Conservation (phyloP, 1,284 basidiomycete species). For the Apiotrichum mycotoxinovorans region DNA sequence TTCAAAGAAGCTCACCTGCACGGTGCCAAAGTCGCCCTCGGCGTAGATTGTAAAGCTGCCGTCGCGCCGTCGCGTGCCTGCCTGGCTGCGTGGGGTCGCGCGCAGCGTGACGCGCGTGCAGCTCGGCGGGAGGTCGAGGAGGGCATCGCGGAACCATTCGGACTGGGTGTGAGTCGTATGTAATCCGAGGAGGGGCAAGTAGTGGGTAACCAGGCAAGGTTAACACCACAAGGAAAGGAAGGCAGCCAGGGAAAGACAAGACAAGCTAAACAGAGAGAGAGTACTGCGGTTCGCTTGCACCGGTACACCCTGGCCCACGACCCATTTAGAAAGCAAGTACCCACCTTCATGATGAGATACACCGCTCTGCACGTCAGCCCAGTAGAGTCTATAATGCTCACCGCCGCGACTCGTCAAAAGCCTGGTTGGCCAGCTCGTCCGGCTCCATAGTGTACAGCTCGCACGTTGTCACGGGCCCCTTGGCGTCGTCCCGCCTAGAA, state of each 20-base stretch:
- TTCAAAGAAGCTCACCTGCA: slow-evolving; percentile 59
- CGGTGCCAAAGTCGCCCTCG: slow-evolving; percentile 72
- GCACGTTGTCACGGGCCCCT: slow-evolving; percentile 81
- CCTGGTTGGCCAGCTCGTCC: slow-evolving; percentile 72
- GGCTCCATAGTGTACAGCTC: slow-evolving; percentile 82
- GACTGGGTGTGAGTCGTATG: slow-evolving; percentile 55
- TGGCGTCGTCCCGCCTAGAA: slow-evolving; percentile 72
- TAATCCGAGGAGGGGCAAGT: background rate
- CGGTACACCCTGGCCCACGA: too few species aligned
- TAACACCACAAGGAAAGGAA: too few species aligned
- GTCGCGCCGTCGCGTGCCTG: slow-evolving; percentile 13
- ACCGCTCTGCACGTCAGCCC: slow-evolving; percentile 56
- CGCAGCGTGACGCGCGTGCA: slow-evolving; percentile 78
- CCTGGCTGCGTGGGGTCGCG: slow-evolving; percentile 54
- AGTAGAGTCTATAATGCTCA: slow-evolving; percentile 44
- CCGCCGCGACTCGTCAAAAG: slow-evolving; percentile 68
- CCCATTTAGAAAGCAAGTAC: slow-evolving; percentile 14
- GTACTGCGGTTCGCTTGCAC: too few species aligned
- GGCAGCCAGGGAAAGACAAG: background rate
- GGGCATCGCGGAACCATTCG: slow-evolving; percentile 83
- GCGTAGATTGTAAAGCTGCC: slow-evolving; percentile 72
- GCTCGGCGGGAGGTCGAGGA: slow-evolving; percentile 81
- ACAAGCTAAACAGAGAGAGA: too few species aligned
- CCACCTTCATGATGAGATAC: slow-evolving; percentile 80
- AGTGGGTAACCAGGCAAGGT: background rate